Conservation (phyloP, 768 basidiomycete genomes). For the Trametes cubensis region DNA sequence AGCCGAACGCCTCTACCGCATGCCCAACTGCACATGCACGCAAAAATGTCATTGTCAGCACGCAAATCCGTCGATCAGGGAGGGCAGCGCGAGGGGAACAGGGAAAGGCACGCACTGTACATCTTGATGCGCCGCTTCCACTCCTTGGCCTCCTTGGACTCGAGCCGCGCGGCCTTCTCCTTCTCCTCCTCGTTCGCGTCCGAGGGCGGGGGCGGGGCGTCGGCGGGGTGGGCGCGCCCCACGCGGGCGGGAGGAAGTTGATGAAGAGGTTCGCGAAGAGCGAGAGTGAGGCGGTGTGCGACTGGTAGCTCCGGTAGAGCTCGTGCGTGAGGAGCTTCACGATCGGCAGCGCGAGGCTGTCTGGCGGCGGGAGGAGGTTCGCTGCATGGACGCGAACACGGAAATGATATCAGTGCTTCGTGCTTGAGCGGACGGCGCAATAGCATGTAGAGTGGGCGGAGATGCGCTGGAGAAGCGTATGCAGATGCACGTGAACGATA, state of each 20-base stretch:
- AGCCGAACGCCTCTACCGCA: slow-evolving; percentile 84
- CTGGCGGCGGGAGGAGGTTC: slow-evolving; percentile 79
- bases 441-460: not conserved
- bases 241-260: slow-evolving; percentile 77
- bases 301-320: slow-evolving; percentile 71
- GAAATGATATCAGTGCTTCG: slow-evolving; percentile 2
- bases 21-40: slow-evolving; percentile 60
- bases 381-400: slow-evolving; percentile 43
- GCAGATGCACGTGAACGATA: not conserved
- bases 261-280: slow-evolving; percentile 71
- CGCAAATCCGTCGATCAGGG: no score
- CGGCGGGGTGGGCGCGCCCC: slow-evolving; percentile 59
- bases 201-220: slow-evolving; percentile 41
- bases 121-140: slow-evolving; percentile 75
- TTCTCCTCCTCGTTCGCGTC: slow-evolving; percentile 33
- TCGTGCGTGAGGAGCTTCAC: slow-evolving; percentile 82
- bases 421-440: slow-evolving; percentile 15
- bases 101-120: slow-evolving; percentile 62
- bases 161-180: slow-evolving; percentile 12
- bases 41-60: no score
- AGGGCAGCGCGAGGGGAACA: not conserved
- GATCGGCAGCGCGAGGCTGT: slow-evolving; percentile 69
- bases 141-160: slow-evolving; percentile 56
- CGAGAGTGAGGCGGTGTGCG: slow-evolving; percentile 71
- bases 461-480: not conserved